These are phyloP conservation scores for Suhomyces coccinellae DNA, from an alignment of 1,139 yeast species.

Conservation along the genomic window DNA sequence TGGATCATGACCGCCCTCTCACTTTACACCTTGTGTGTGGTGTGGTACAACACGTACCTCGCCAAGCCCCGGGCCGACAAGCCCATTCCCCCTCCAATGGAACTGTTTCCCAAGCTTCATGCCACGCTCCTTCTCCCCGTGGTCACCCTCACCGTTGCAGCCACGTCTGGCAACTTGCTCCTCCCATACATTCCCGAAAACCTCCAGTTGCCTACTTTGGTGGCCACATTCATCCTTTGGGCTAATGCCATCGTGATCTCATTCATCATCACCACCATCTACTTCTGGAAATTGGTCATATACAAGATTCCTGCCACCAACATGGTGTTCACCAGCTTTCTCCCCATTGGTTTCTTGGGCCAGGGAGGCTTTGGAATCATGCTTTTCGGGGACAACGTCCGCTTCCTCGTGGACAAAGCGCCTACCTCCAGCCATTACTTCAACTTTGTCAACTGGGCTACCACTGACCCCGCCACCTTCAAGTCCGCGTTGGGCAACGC, in stretches of 20 bases:
- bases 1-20: constrained; percentile 60
- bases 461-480: constrained; percentile 6
- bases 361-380: constrained; percentile 76
- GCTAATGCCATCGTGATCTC: constrained; percentile 66
- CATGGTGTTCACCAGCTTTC: constrained; percentile 53
- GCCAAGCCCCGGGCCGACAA: constrained; percentile 20
- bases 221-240: constrained; percentile 62
- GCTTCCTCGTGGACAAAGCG: constrained; percentile 14
- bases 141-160: constrained; percentile 73
- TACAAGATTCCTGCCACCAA: constrained; percentile 56
- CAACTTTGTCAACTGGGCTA: constrained; percentile 8
- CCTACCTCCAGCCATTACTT: constrained; percentile 10
- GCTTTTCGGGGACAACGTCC: constrained; percentile 50
- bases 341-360: constrained; percentile 68
- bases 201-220: constrained; percentile 52
- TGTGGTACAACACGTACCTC: constrained; percentile 45
- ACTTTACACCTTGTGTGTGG: constrained; percentile 57
- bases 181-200: constrained; percentile 42
- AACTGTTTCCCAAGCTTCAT: constrained; percentile 27
- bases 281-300: constrained; percentile 57
- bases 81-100: constrained; percentile 16
- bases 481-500: constrained; percentile 4
- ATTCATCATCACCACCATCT: constrained; percentile 51
- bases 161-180: constrained; percentile 64
- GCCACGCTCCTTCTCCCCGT: constrained; percentile 64